Conservation (phyloP, 495 filamentous ascomycete genomes). For the Chaetomidium leptoderma region DNA sequence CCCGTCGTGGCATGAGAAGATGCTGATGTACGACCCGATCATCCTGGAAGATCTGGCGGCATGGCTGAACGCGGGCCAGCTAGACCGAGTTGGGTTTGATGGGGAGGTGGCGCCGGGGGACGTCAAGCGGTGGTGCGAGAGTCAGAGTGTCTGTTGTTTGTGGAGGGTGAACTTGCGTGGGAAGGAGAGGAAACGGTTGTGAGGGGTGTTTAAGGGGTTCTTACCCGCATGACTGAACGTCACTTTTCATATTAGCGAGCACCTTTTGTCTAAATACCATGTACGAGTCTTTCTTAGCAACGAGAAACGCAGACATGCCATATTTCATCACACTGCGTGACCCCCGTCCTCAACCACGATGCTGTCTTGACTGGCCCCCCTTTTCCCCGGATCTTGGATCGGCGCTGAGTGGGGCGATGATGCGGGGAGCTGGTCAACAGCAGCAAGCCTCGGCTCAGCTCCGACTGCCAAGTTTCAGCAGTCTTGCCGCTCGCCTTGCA, state of each 20-base stretch:
- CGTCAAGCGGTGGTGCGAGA: slow-evolving; percentile 84
- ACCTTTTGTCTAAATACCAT: background rate
- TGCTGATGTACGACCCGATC: slow-evolving; percentile 90
- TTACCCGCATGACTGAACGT: background rate
- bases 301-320: background rate
- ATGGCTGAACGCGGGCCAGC: slow-evolving; percentile 74
- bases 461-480: background rate
- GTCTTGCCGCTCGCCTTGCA: background rate
- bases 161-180: slow-evolving; percentile 48
- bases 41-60: slow-evolving; percentile 77
- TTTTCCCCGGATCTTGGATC: slow-evolving; percentile 11
- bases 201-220: slow-evolving; percentile 7
- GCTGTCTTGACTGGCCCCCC: background rate
- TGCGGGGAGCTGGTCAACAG: background rate
- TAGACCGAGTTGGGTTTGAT: slow-evolving; percentile 58
- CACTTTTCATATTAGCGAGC: background rate
- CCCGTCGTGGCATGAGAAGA: slow-evolving; percentile 82
- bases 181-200: slow-evolving; percentile 48
- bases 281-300: background rate
- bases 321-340: background rate
- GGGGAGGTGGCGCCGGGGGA: slow-evolving; percentile 54
- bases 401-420: slow-evolving; percentile 11
- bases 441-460: slow-evolving; percentile 14
- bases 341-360: background rate
- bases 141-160: slow-evolving; percentile 70